Conservation (phyloP, 2,329 filamentous ascomycete species). For the Teratosphaeria viscida region DNA sequence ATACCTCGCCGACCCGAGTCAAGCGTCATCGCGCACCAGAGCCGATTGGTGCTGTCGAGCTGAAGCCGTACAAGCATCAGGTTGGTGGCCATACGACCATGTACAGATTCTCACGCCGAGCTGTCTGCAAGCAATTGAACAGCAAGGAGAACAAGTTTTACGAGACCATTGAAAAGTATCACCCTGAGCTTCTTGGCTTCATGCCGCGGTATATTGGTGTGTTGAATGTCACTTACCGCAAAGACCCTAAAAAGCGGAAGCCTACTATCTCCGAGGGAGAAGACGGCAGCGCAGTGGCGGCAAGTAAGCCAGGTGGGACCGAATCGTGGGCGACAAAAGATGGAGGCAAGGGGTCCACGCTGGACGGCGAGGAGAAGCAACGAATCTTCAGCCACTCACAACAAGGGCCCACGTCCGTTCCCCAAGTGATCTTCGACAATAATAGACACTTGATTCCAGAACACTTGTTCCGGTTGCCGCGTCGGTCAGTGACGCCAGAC, state of each 20-base stretch:
- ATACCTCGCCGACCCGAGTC: constrained; percentile 20
- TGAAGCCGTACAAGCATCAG: constrained; percentile 95
- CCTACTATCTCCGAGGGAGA: constrained; percentile 23
- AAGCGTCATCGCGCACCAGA: constrained; percentile 29
- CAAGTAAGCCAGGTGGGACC: background rate
- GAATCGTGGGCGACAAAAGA: constrained; percentile 2
- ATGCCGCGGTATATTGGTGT: constrained; percentile 95
- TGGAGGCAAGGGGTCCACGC: constrained; percentile 20
- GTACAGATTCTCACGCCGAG: constrained; percentile 88
- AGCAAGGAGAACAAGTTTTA: constrained; percentile 99
- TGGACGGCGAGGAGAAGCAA: constrained; percentile 17
- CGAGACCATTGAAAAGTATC: constrained; percentile 83
- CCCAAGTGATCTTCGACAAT: constrained; percentile 86
- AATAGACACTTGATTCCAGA: constrained; percentile 88
- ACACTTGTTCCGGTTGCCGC: constrained; percentile 57
- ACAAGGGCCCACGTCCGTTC: constrained; percentile 61
- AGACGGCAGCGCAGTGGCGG: constrained; percentile 2
- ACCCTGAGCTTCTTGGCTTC: constrained; percentile 82
- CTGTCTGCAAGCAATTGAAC: constrained; percentile 96
- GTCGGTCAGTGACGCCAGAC: constrained; percentile 25
- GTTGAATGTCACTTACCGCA: constrained; percentile 89
- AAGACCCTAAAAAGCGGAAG: constrained; percentile 50
- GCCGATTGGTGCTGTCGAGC: constrained; percentile 81
- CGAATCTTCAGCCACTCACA: constrained; percentile 66
- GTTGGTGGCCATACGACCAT: constrained; percentile 94